Percentiles rank a stretch among this genome's conserved stretches.
Conservation (phyloP, 768 basidiomycete genomes). For the Heimioporus sp. region DNA sequence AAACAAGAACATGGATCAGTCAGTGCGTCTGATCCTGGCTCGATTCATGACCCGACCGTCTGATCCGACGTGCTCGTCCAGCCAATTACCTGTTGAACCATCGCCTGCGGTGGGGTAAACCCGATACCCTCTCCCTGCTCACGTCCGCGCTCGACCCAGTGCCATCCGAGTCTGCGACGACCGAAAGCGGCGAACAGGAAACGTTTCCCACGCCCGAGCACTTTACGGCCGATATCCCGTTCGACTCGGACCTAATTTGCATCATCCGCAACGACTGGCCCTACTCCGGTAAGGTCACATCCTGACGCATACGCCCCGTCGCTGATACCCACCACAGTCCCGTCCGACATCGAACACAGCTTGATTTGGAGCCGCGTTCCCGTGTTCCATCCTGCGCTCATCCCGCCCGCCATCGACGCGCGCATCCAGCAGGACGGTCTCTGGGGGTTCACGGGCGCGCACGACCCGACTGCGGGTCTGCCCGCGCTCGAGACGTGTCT, state of each 20-base stretch:
- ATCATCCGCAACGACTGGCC: conserved; percentile 88
- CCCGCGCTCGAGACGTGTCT: conserved; percentile 56
- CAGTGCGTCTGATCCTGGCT: conserved; percentile 40
- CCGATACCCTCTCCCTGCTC: conserved; percentile 62
- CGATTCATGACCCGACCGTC: too few species aligned
- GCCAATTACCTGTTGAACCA: conserved; percentile 70
- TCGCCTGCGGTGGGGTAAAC: conserved; percentile 75
- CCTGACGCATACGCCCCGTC: too few species aligned
- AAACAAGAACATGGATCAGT: conserved; percentile 61
- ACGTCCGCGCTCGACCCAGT: conserved; percentile 50
- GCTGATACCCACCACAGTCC: conserved; percentile 40
- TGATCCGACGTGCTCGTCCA: conserved; percentile 23
- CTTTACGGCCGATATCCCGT: conserved; percentile 63
- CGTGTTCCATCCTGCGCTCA: conserved; percentile 59
- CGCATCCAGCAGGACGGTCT: conserved; percentile 74
- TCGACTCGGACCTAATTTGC: conserved; percentile 49
- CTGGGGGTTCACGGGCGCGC: conserved; percentile 75
- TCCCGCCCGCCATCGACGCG: conserved; percentile 47
- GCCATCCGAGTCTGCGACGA: conserved; percentile 20
- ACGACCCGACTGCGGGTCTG: conserved; percentile 55
- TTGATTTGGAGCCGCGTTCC: conserved; percentile 79
- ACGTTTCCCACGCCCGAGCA: conserved; percentile 41
- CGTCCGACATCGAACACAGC: conserved; percentile 68
- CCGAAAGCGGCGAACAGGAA: not conserved
- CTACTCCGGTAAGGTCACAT: too few species aligned